These are phyloP conservation scores for Hypericum perforatum DNA, from an alignment of 345 rosid genomes.

Conservation along the genomic window DNA sequence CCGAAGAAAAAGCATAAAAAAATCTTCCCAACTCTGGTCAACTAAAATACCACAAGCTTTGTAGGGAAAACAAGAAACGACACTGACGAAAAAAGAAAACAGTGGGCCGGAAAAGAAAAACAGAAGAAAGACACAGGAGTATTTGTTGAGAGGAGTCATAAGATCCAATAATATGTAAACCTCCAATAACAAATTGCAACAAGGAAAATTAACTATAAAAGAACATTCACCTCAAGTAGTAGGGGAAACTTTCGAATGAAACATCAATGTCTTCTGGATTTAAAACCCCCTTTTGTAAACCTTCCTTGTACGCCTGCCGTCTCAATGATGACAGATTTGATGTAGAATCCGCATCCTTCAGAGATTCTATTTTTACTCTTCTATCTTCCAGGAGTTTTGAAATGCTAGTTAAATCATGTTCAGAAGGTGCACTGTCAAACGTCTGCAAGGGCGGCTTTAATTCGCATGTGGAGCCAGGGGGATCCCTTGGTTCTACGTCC, in stretches of 20 bases:
- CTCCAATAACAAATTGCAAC: not conserved
- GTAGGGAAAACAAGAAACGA: no score
- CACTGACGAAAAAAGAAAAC: no score
- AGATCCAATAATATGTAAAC: not conserved
- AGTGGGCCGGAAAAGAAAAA: no score
- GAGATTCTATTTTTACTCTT: constrained; percentile 40
- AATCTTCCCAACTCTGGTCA: not conserved
- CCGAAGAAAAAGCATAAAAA: not conserved
- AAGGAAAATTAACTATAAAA: not conserved
- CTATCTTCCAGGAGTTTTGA: constrained; percentile 54
- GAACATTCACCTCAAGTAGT: constrained; percentile 57
- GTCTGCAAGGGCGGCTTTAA: constrained; percentile 58
- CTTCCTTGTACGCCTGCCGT: constrained; percentile 61
- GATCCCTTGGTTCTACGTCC: constrained; percentile 43
- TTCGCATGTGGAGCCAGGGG: constrained; percentile 43
- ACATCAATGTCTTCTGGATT: constrained; percentile 54
- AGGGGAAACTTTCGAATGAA: constrained; percentile 76
- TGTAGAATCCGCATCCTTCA: constrained; percentile 43
- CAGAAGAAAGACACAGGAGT: no score
- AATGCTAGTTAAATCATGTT: constrained; percentile 27
- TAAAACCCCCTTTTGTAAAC: constrained; percentile 59
- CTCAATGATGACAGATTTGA: constrained; percentile 38
- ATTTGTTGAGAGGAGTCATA: no score
- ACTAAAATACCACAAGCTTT: no score
- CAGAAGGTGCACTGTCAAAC: constrained; percentile 20